Evolutionary conservation across 257 asterid species (phyloP), one percentile per base, ranked within the genome.

Genomic region (Linaria vulgaris): DNA sequence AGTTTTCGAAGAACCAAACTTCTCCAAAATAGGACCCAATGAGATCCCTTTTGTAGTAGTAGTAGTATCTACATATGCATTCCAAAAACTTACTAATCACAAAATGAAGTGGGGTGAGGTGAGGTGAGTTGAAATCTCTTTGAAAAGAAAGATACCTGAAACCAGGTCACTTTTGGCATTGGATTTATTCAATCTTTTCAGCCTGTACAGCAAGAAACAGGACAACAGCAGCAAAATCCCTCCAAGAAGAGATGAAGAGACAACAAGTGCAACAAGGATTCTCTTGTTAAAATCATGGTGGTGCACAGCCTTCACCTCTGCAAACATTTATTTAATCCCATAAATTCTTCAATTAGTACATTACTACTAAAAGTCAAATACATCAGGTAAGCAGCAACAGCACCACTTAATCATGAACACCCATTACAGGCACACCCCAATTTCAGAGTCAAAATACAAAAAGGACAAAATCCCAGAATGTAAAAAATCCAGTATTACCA

Each of bases 261-360:
- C 81, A 59, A 82, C 78, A 12, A 88, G 87, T 38, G 95, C 83
- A 69, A 86, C 70, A 22, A 85, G 76, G 56, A 83, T 71, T 68
- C 53, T 85, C 78, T 75, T 88, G 77, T 78, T 81, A 55, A 83
- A 62, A 31, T 71, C 85, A 73, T 78, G 87, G 76, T 71, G 96
- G 63, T 85, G 96, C 65, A 59, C 82, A 51, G 66, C 71, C 62
- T 63, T 73, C 17, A 67, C 73, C 68, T 70, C 78, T 72, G 82
- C 70, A 59, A 44, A n/a, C n/a, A n/a, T n/a, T n/a, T 75, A 63
- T 70, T 73, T 74, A 68, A 64, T 61, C 57, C 31, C 43, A 69
- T 30, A 45, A 25, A 31, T 30, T 39, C 47, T 62, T 63, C 21
- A 55, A 49, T 25, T 15, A 60, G 27, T 65, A 66, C 12, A 21